A percentile compares a stretch with the other conserved stretches of the same genome.
phyloP scores from a whole-genome alignment of 306 rosid species.

The Vigna trinervia region DNA sequence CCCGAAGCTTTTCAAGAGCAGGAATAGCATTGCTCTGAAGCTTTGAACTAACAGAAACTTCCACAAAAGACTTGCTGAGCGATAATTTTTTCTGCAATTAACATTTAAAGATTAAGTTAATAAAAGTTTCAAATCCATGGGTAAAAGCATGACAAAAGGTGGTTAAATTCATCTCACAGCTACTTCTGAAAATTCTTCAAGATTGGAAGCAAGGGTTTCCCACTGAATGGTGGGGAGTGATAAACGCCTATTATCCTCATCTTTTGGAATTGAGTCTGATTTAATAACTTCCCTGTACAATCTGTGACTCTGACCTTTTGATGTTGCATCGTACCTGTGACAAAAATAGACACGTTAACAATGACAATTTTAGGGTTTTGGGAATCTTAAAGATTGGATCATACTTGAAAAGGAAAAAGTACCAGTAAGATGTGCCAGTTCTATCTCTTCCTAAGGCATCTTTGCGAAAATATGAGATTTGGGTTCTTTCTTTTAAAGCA shows the following conservation, averaged over 20 bases:
- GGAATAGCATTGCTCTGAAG: conserved; percentile 74
- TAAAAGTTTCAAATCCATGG: conserved; percentile 2
- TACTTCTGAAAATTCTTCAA: conserved; percentile 69
- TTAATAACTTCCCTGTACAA: conserved; percentile 58
- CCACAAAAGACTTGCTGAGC: conserved; percentile 56
- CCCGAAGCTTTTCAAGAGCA: conserved; percentile 66
- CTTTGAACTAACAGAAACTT: conserved; percentile 59
- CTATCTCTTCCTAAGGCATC: conserved; percentile 69
- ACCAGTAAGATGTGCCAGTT: conserved; percentile 77
- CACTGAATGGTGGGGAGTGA: conserved; percentile 61
- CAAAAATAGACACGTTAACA: conserved; percentile 39
- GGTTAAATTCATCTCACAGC: conserved; percentile 57
- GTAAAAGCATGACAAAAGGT: neutral
- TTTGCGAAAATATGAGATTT: conserved; percentile 69
- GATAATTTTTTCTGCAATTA: conserved; percentile 72
- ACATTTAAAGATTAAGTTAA: conserved; percentile 39
- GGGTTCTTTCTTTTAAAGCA: conserved; percentile 77
- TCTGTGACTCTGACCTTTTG: conserved; percentile 51
- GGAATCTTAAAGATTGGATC: conserved; percentile 16
- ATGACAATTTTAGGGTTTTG: conserved; percentile 10
- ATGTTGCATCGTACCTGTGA: conserved; percentile 85
- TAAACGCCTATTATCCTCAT: conserved; percentile 43
- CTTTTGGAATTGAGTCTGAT: conserved; percentile 51
- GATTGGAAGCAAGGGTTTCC: conserved; percentile 87
- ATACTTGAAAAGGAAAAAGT: conserved; percentile 5